phyloP scores from a whole-genome alignment of 805 yeast genomes.

The Wickerhamomyces rabaulensis region DNA sequence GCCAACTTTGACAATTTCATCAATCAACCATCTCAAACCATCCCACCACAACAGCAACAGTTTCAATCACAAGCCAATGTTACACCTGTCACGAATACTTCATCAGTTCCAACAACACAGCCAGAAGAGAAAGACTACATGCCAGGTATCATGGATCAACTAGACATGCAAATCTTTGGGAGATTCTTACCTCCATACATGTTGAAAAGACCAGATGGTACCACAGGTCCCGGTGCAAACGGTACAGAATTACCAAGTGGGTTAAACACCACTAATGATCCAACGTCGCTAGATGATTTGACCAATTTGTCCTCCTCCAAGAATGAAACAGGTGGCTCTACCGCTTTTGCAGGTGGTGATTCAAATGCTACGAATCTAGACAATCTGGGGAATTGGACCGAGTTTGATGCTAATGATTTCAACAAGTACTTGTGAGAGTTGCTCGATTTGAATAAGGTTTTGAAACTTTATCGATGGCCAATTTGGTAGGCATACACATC shows the following conservation, averaged over 20 bases:
- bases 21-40: conserved; percentile 14
- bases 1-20: conserved; percentile 26
- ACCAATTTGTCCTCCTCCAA: conserved; percentile 4
- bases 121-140: conserved; percentile 38
- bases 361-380: neutral
- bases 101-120: neutral
- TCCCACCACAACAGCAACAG: neutral
- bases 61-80: neutral
- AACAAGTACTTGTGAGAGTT: conserved; percentile 3
- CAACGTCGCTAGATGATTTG: conserved; percentile 17
- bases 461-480: neutral
- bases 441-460: neutral
- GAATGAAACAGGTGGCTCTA: neutral
- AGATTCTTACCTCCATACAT: conserved; percentile 79
- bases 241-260: conserved; percentile 26
- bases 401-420: conserved; percentile 8
- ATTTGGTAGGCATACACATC: neutral
- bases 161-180: conserved; percentile 84
- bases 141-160: conserved; percentile 80
- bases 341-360: neutral
- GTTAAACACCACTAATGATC: conserved; percentile 19
- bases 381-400: conserved; percentile 8
- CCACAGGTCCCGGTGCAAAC: conserved; percentile 23
- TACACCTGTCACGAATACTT: neutral
- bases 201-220: conserved; percentile 36